Percentiles rank a stretch among this genome's conserved stretches.
Evolutionary conservation across 139 green algal species (phyloP).

Genomic region (Tetradesmus obliquus): DNA sequence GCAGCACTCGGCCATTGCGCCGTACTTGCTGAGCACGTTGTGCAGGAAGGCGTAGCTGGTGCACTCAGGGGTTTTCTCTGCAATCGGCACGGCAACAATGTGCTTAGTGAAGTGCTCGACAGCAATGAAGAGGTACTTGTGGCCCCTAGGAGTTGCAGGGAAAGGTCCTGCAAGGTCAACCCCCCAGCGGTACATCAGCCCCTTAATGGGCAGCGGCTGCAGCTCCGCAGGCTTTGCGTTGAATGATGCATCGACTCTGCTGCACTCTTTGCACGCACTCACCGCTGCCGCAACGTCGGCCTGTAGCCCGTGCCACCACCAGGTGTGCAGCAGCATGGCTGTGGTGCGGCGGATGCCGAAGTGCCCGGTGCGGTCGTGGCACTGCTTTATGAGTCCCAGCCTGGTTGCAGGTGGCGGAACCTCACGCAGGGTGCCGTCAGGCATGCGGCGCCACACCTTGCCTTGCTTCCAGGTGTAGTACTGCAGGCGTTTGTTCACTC

Average conservation of each 20-base stretch:
- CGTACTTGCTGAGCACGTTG: not conserved
- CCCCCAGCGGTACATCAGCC: not conserved
- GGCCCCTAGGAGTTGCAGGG: not conserved
- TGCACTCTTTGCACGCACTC: not conserved
- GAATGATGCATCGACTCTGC: not conserved
- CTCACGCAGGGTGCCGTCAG: not conserved
- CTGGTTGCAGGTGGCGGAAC: not conserved
- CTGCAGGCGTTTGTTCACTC: not conserved
- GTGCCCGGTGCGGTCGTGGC: not conserved
- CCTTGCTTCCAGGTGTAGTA: not conserved
- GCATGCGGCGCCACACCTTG: not conserved
- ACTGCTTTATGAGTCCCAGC: not conserved
- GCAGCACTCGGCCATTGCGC: not conserved
- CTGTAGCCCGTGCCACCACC: constrained; percentile 3
- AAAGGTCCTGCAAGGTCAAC: not conserved
- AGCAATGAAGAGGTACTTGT: not conserved
- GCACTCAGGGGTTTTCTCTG: constrained; percentile 1
- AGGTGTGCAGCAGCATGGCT: not conserved
- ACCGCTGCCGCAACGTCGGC: not conserved
- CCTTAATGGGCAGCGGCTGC: not conserved
- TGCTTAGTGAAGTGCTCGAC: not conserved
- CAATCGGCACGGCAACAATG: not conserved
- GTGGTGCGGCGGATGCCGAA: not conserved
- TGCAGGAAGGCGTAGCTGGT: not conserved
- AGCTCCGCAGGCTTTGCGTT: not conserved